These are phyloP conservation scores for Metschnikowia santaceciliae DNA, from an alignment of 805 yeast genomes.

Conservation along the genomic window DNA sequence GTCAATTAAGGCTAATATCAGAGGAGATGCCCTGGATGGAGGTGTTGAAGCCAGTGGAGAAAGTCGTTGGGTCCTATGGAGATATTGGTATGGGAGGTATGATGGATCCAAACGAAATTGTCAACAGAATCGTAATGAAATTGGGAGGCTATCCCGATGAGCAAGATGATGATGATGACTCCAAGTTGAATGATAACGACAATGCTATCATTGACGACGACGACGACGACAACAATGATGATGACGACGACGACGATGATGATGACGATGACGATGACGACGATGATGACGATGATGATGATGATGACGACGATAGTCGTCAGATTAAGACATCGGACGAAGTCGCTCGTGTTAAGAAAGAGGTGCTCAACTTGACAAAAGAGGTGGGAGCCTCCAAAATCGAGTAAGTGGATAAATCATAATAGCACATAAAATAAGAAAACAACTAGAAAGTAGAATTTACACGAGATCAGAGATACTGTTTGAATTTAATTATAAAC, in stretches of 20 bases:
- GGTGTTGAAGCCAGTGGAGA: slow-evolving; percentile 90
- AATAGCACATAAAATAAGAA: no score
- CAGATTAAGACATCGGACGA: slow-evolving; percentile 9
- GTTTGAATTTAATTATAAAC: not conserved
- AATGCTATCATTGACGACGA: slow-evolving; percentile 22
- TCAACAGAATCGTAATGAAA: slow-evolving; percentile 73
- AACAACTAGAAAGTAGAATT: not conserved
- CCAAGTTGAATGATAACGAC: slow-evolving; percentile 38
- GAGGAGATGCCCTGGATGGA: slow-evolving; percentile 97
- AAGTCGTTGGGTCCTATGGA: slow-evolving; percentile 88
- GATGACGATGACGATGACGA: slow-evolving; percentile 40
- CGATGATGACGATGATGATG: slow-evolving; percentile 46
- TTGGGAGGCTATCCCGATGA: slow-evolving; percentile 52
- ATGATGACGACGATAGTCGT: slow-evolving; percentile 25
- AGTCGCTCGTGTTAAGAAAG: slow-evolving; percentile 12
- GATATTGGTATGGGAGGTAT: slow-evolving; percentile 99
- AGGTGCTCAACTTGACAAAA: slow-evolving; percentile 7
- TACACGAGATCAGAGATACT: not conserved
- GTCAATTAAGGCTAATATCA: slow-evolving; percentile 68
- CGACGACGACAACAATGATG: slow-evolving; percentile 28
- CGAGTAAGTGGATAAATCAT: not conserved
- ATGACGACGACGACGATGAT: slow-evolving; percentile 33
- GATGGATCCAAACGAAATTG: slow-evolving; percentile 96
- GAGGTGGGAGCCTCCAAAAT: slow-evolving; percentile 6
- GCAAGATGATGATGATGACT: slow-evolving; percentile 48